These are phyloP conservation scores for Beta corolliflora DNA, from an alignment of 179 eudicot genomes.

Conservation along the genomic window DNA sequence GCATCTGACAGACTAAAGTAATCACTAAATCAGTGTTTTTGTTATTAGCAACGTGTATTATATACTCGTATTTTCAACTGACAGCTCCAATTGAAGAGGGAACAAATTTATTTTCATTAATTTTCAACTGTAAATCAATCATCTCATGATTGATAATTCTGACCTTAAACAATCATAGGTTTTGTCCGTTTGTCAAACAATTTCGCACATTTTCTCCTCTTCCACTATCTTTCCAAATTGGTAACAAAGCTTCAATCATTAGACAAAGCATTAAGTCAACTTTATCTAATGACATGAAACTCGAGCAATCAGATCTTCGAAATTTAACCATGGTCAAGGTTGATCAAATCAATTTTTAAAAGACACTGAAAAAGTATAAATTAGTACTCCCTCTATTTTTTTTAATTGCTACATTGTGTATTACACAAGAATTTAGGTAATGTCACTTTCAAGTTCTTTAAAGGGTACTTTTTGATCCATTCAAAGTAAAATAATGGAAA, in stretches of 20 bases:
- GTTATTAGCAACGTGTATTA: conserved; percentile 1
- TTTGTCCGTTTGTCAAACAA: conserved; percentile 7
- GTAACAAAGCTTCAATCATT: too few species aligned
- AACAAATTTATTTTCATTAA: background rate
- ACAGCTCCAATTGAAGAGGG: background rate
- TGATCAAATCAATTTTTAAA: too few species aligned
- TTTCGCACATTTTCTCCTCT: background rate
- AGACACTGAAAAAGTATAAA: too few species aligned
- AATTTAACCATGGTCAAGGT: too few species aligned
- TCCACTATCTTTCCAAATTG: too few species aligned
- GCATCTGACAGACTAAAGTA: conserved; percentile 22
- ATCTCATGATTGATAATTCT: conserved; percentile 6
- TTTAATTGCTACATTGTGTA: too few species aligned
- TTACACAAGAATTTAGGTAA: too few species aligned
- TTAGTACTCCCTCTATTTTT: too few species aligned
- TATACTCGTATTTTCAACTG: background rate
- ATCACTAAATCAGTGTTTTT: background rate
- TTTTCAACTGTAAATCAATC: background rate
- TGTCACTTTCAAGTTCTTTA: too few species aligned
- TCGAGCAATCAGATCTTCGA: background rate
- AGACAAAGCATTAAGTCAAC: background rate
- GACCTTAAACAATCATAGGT: background rate
- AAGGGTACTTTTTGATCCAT: too few species aligned
- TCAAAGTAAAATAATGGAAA: too few species aligned
- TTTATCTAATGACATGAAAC: background rate